phyloP scores from a whole-genome alignment of 768 basidiomycete species.

The Suillus lakei region DNA sequence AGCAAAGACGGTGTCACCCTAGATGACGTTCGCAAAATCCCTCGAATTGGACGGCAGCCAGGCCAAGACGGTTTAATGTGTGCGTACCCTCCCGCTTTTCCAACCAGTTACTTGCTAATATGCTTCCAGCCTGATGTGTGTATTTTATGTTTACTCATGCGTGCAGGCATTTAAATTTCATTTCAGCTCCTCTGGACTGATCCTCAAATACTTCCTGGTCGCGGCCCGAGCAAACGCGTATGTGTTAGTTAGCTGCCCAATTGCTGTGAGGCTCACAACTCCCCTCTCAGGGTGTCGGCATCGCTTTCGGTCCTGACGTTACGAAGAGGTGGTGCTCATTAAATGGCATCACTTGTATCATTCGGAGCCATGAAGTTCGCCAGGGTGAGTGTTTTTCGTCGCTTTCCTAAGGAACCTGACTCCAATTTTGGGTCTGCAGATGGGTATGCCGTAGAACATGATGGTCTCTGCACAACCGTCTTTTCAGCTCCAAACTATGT shows the following conservation, averaged over 20 bases:
- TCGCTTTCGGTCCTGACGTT: conserved; percentile 95
- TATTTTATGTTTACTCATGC: conserved; percentile 3
- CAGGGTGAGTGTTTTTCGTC: conserved; percentile 57
- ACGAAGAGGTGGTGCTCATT: conserved; percentile 87
- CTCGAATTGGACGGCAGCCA: conserved; percentile 87
- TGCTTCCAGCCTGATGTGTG: conserved; percentile 65
- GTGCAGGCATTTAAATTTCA: conserved; percentile 14
- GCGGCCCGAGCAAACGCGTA: conserved; percentile 96
- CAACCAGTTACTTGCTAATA: conserved; percentile 14
- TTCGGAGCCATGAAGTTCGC: conserved; percentile 96
- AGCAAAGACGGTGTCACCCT: conserved; percentile 94
- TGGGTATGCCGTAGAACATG: conserved; percentile 94
- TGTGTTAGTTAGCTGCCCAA: conserved; percentile 30
- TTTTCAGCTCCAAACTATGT: conserved; percentile 97
- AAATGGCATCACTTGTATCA: conserved; percentile 85
- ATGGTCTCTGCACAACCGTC: conserved; percentile 93
- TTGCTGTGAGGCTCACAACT: conserved; percentile 12
- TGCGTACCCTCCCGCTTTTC: conserved; percentile 40
- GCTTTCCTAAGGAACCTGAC: conserved; percentile 12
- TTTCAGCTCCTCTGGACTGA: conserved; percentile 91
- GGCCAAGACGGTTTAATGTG: conserved; percentile 97
- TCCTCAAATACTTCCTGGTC: conserved; percentile 85
- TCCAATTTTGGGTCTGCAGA: conserved; percentile 44
- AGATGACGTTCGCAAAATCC: conserved; percentile 89
- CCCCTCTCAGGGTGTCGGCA: conserved; percentile 80